A percentile compares a stretch with the other conserved stretches of the same genome.
Conservation (phyloP, 176 grass and related monocot species). For the Phoenix dactylifera region DNA sequence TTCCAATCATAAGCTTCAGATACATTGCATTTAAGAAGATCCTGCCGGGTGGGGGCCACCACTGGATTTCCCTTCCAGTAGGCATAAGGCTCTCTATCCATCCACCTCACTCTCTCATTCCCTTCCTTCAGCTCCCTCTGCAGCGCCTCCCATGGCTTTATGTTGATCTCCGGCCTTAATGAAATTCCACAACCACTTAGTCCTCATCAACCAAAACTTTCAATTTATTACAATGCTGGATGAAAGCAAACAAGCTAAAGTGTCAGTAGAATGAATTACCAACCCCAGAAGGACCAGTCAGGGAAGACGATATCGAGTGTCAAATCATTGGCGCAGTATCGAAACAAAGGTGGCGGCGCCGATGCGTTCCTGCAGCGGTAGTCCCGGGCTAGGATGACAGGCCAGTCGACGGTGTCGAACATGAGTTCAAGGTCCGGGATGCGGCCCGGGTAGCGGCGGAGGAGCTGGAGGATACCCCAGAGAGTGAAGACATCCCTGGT, state of each 20-base stretch:
- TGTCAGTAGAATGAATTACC: constrained; percentile 18
- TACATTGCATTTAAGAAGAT: constrained; percentile 32
- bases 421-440: constrained; percentile 64
- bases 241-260: too few relatives aligned
- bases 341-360: constrained; percentile 38
- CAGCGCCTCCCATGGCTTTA: constrained; percentile 31
- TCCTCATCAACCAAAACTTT: too few relatives aligned
- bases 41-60: not conserved
- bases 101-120: constrained; percentile 29
- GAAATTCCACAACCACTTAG: not conserved
- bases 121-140: constrained; percentile 27
- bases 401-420: constrained; percentile 55
- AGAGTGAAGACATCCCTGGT: constrained; percentile 56
- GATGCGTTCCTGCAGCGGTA: constrained; percentile 4
- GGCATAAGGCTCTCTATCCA: constrained; percentile 39
- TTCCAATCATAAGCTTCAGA: constrained; percentile 46
- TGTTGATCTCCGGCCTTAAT: constrained; percentile 33
- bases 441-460: constrained; percentile 42
- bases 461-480: constrained; percentile 65
- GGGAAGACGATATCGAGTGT: constrained; percentile 61
- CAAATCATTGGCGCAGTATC: constrained; percentile 39
- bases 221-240: too few relatives aligned
- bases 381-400: constrained; percentile 24
- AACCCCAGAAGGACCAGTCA: constrained; percentile 90
- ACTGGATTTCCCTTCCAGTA: constrained; percentile 41